Conservation (phyloP, 78 protist species). For the Chrysochromulina tobinii region DNA sequence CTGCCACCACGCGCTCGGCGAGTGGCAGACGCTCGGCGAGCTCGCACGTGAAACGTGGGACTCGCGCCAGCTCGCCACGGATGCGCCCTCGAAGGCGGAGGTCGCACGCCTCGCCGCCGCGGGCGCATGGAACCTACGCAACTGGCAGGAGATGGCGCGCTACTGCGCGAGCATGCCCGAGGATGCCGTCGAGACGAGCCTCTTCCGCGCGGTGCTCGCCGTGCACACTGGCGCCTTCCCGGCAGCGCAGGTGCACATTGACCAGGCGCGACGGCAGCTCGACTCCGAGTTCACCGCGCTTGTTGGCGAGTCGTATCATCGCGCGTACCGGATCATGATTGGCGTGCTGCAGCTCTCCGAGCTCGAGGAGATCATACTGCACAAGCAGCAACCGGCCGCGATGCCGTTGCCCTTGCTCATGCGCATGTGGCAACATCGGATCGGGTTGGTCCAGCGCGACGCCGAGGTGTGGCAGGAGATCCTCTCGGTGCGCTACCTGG, state of each 20-base stretch:
- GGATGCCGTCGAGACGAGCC: slow-evolving; percentile 33
- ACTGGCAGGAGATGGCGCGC: slow-evolving; percentile 71
- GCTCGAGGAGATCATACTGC: slow-evolving; percentile 82
- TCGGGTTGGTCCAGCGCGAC: not conserved
- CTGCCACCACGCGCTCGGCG: slow-evolving; percentile 91
- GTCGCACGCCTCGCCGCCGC: slow-evolving; percentile 88
- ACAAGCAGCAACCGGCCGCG: not conserved
- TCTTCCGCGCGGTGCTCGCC: slow-evolving; percentile 72
- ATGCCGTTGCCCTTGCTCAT: not conserved
- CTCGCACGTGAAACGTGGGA: slow-evolving; percentile 68
- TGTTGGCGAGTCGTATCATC: slow-evolving; percentile 77
- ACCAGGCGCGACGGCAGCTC: slow-evolving; percentile 69
- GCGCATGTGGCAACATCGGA: not conserved
- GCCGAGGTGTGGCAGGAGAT: slow-evolving; percentile 83
- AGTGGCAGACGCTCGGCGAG: slow-evolving; percentile 75
- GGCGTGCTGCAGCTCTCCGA: slow-evolving; percentile 79
- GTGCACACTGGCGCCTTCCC: slow-evolving; percentile 59
- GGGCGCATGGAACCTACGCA: slow-evolving; percentile 84
- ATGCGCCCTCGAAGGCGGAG: not conserved
- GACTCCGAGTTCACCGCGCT: slow-evolving; percentile 90
- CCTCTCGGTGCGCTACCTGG: slow-evolving; percentile 81
- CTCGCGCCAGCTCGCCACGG: not conserved
- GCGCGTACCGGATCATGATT: slow-evolving; percentile 79
- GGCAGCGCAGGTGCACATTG: slow-evolving; percentile 67
- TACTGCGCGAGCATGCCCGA: slow-evolving; percentile 67